phyloP scores from a whole-genome alignment of 768 basidiomycete species.

The Serpula lacrymans region DNA sequence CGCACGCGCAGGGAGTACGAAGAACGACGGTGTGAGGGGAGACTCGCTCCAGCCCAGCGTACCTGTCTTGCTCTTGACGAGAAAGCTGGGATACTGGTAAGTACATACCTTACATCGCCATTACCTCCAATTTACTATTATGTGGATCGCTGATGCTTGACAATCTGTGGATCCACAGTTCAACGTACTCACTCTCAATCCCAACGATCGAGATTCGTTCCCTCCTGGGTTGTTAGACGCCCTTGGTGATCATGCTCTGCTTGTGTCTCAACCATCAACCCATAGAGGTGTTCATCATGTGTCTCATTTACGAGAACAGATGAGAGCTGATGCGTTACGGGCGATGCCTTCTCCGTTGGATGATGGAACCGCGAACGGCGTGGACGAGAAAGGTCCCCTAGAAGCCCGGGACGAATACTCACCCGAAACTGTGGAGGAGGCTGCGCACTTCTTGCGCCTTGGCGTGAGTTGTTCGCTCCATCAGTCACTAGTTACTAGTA shows the following conservation, averaged over 20 bases:
- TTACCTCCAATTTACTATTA: constrained; percentile 8
- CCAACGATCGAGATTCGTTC: constrained; percentile 59
- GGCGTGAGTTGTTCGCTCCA: constrained; percentile 38
- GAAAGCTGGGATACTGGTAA: constrained; percentile 59
- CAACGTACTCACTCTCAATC: constrained; percentile 78
- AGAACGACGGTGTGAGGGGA: constrained; percentile 68
- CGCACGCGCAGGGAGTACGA: constrained; percentile 72
- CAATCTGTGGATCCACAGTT: constrained; percentile 57
- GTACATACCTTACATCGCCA: constrained; percentile 20
- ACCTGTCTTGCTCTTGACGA: constrained; percentile 79
- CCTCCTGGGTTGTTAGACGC: constrained; percentile 63
- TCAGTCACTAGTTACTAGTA: constrained; percentile 7
- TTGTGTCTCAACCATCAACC: constrained; percentile 9
- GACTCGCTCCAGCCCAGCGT: constrained; percentile 65
- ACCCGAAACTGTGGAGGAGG: constrained; percentile 62
- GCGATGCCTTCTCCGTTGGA: constrained; percentile 38
- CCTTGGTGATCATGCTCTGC: constrained; percentile 39
- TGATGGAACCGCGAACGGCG: constrained; percentile 26
- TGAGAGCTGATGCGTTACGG: constrained; percentile 70
- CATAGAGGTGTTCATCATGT: constrained; percentile 11
- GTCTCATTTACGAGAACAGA: constrained; percentile 64
- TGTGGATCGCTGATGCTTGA: constrained; percentile 1
- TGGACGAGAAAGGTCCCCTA: constrained; percentile 13
- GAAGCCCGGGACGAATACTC: constrained; percentile 36
- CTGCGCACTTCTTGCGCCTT: constrained; percentile 61